A percentile compares a stretch with the other conserved stretches of the same genome.
These are phyloP conservation scores for Lactarius sp. DNA, from an alignment of 768 basidiomycete species.

Conservation along the genomic window DNA sequence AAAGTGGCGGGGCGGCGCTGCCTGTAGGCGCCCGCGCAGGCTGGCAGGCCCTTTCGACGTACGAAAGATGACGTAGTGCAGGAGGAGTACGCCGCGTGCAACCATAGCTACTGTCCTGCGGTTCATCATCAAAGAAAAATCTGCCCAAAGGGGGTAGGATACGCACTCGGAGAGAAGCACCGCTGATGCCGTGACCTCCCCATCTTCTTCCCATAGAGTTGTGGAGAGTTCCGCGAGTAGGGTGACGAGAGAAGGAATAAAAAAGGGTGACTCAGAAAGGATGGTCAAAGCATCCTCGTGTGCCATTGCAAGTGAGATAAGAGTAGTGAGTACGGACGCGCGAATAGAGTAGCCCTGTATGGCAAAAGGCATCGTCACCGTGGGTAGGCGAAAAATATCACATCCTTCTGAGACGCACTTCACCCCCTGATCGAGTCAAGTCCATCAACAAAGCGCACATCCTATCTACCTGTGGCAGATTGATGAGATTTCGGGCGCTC, in stretches of 20 bases:
- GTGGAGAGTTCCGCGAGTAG: conserved; percentile 49
- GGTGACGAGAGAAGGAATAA: conserved; percentile 62
- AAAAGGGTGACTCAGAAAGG: conserved; percentile 43
- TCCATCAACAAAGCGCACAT: conserved; percentile 31
- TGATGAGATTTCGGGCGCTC: conserved; percentile 20
- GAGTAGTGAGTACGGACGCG: conserved; percentile 37
- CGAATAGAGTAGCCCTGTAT: conserved; percentile 37
- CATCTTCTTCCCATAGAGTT: conserved; percentile 65
- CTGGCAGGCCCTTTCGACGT: conserved; percentile 35
- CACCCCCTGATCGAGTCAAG: conserved; percentile 20
- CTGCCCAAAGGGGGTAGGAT: not conserved
- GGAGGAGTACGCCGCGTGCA: conserved; percentile 50
- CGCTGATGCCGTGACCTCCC: conserved; percentile 37
- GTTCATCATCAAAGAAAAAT: conserved; percentile 9
- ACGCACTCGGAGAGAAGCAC: conserved; percentile 38
- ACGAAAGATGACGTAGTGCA: conserved; percentile 59
- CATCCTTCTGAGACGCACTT: conserved; percentile 23
- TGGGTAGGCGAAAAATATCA: not conserved
- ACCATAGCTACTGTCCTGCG: conserved; percentile 48
- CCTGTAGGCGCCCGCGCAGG: conserved; percentile 54
- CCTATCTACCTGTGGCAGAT: conserved; percentile 33
- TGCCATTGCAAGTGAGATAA: conserved; percentile 38
- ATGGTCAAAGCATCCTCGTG: conserved; percentile 38
- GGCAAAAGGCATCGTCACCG: not conserved
- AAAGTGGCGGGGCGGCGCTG: conserved; percentile 49